A percentile compares a stretch with the other conserved stretches of the same genome.
Evolutionary conservation across 331 rosid species (phyloP).

Genomic region (Phaseolus coccineus): DNA sequence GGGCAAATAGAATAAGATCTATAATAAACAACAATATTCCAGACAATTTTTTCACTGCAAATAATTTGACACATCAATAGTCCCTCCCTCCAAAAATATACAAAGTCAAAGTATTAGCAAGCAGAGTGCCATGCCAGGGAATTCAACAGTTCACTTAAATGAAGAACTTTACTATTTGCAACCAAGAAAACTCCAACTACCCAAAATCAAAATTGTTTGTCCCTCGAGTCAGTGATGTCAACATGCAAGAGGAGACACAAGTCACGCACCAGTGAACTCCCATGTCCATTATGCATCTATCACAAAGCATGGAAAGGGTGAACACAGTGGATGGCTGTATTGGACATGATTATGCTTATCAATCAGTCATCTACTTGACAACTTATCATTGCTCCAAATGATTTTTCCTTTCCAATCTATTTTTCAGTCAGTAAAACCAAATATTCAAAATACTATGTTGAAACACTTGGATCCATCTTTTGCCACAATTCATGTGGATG

Average conservation of each 20-base stretch:
- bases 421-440: conserved; percentile 3
- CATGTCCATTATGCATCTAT: conserved; percentile 2
- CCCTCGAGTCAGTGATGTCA: background rate
- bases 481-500: conserved; percentile 6
- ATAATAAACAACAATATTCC: conserved; percentile 23
- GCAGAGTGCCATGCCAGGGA: conserved; percentile 20
- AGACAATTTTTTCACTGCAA: conserved; percentile 7
- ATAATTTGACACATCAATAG: conserved; percentile 19
- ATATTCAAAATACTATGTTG: conserved; percentile 7
- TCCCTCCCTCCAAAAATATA: conserved; percentile 32
- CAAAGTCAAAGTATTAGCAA: conserved; percentile 35
- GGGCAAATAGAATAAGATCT: background rate
- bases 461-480: conserved; percentile 24
- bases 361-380: conserved; percentile 17
- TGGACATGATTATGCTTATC: conserved; percentile 12
- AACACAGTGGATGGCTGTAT: conserved; percentile 13
- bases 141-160: conserved; percentile 19
- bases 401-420: conserved; percentile 14
- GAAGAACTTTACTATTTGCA: conserved; percentile 4
- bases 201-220: conserved; percentile 23
- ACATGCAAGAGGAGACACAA: conserved; percentile 1
- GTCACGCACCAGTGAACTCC: conserved; percentile 18
- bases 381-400: conserved; percentile 7
- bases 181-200: conserved; percentile 22
- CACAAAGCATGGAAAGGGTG: conserved; percentile 19